A percentile compares a stretch with the other conserved stretches of the same genome.
phyloP scores from a whole-genome alignment of 1,139 yeast species.

The Debaryomyces subglobosus region DNA sequence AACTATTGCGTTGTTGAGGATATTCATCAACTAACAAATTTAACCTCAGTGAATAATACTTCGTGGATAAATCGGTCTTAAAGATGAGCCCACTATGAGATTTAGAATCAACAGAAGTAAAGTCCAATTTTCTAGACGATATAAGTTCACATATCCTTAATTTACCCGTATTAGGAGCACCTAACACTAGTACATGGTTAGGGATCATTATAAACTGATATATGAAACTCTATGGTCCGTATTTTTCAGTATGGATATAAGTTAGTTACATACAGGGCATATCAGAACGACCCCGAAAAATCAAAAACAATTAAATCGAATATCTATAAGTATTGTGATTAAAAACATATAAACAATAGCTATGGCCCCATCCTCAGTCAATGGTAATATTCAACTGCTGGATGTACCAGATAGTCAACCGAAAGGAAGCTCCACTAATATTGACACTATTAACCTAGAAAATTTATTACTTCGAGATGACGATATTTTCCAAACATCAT shows the following conservation, averaged over 20 bases:
- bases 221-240: neutral
- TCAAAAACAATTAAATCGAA: neutral
- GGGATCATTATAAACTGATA: conserved; percentile 22
- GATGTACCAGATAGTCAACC: conserved; percentile 5
- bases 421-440: conserved; percentile 5
- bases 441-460: conserved; percentile 42
- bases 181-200: conserved; percentile 42
- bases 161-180: conserved; percentile 44
- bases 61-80: conserved; percentile 30
- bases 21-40: conserved; percentile 45
- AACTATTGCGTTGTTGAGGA: conserved; percentile 25
- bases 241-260: neutral
- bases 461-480: conserved; percentile 47
- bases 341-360: neutral
- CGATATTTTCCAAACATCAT: conserved; percentile 50
- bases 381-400: conserved; percentile 8
- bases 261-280: conserved; percentile 2
- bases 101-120: conserved; percentile 13
- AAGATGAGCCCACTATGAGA: conserved; percentile 45
- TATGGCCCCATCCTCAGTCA: conserved; percentile 18
- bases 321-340: neutral
- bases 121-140: conserved; percentile 13
- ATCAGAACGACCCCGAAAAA: conserved; percentile 3
- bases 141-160: conserved; percentile 30
- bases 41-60: conserved; percentile 34